phyloP scores from a whole-genome alignment of 345 rosid genomes.

The Raphanus raphanistrum region DNA sequence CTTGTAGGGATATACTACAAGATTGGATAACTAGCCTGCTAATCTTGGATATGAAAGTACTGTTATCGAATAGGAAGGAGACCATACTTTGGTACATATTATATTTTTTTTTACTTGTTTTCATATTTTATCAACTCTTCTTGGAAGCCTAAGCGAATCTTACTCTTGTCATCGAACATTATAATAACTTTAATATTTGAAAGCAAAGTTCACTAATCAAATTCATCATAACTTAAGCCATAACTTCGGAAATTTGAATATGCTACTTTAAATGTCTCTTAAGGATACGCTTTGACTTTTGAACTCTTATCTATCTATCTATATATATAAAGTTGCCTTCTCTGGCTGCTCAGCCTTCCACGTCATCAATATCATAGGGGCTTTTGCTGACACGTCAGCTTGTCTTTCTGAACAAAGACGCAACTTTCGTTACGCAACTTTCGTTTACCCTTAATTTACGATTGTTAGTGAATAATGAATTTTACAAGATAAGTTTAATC shows the following conservation, averaged over 20 bases:
- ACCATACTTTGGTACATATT: neutral
- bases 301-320: no score
- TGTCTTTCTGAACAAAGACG: neutral
- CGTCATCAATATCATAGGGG: neutral
- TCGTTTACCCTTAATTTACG: neutral
- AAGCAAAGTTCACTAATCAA: slow-evolving; percentile 32
- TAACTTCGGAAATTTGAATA: slow-evolving; percentile 30
- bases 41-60: neutral
- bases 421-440: neutral
- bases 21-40: neutral
- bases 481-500: no score
- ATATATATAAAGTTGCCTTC: no score
- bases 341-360: no score
- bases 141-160: slow-evolving; percentile 17
- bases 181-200: neutral
- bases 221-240: slow-evolving; percentile 37
- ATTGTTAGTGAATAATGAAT: neutral
- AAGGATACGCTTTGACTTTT: slow-evolving; percentile 4
- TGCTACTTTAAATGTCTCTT: slow-evolving; percentile 22
- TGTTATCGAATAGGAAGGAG: neutral
- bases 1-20: neutral
- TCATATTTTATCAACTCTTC: neutral
- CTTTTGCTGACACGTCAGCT: neutral
- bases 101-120: no score
- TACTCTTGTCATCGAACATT: neutral